Base-by-base conservation (phyloP, 176 grass and related monocot species). In the Bromus sterilis region DNA sequence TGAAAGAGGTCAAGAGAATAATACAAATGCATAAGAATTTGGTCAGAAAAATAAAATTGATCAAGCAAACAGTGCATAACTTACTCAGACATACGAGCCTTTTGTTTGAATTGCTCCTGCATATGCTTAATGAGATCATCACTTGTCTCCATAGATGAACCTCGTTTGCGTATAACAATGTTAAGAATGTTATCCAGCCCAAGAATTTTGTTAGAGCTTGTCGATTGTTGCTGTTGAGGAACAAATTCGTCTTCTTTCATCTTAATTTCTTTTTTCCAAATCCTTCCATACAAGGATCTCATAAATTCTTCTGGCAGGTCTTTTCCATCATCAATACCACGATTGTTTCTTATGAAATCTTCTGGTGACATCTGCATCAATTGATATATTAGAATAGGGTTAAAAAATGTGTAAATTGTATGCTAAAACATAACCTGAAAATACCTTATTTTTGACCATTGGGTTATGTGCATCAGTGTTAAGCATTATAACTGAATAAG, bases 61-160 rank as follows among this genome's bases (percentile, higher is more conserved):
- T 69, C 40, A 79, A 65, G 63, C 29, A 77, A 59, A 70, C 71
- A 29, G 41, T 70, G 29, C 11, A 64, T 64, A 56, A 90, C 96
- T 95, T 91, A 99, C 96, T 99, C 96, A 15, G 96, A 93, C 87
- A 93, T 99, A 65, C 85, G 96, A 82, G 96, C 96, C 80, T 99
- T 99, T 87, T 99, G 91, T 86, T 99, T 99, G 74, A 99, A 95
- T 71, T 99, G 96, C 68, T 93, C 93, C 85, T 99, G 96, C 93
- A 99, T 95, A 69, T 99, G 93, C 89, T 90, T 93, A 87, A 99
- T 99, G 35, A 91, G 84, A 87, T 99, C 93, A 91, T 99, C 93
- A 55, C 93, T 93, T 9, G 93, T 95, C 42, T 99, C 96, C 86
- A 92, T 86, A 88, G 77, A 43, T 31, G 89, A 95, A 87, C 89